A percentile compares a stretch with the other conserved stretches of the same genome.
These are phyloP conservation scores for Chlorella vulgaris DNA, from an alignment of 139 green algal species.

Conservation along the genomic window DNA sequence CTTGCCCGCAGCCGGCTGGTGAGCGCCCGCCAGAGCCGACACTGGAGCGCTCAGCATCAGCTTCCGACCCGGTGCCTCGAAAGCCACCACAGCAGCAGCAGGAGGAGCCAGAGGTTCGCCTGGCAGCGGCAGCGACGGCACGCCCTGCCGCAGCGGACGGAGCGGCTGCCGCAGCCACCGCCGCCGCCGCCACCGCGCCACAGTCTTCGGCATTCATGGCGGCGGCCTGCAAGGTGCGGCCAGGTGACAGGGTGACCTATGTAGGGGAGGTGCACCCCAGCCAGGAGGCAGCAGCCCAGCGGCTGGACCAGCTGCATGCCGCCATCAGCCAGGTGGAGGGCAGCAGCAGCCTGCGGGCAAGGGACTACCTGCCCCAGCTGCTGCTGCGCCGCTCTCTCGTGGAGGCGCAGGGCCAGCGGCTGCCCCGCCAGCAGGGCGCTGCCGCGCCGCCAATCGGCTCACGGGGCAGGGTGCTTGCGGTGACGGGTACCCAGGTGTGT, in stretches of 20 bases:
- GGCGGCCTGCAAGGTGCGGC: slow-evolving; percentile 3
- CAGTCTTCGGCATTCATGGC: neutral
- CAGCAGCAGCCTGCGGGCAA: neutral
- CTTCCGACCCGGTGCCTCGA: too few relatives aligned
- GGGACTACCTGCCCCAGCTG: slow-evolving; percentile 32
- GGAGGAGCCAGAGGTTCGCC: too few relatives aligned
- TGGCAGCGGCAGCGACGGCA: neutral
- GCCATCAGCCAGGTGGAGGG: slow-evolving; percentile 19
- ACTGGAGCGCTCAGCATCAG: too few relatives aligned
- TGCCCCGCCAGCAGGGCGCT: neutral
- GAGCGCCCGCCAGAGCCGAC: too few relatives aligned
- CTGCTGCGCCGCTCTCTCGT: slow-evolving; percentile 21
- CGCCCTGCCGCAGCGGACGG: neutral
- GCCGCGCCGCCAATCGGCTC: slow-evolving; percentile 29
- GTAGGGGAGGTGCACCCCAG: slow-evolving; percentile 5
- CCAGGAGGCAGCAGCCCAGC: neutral
- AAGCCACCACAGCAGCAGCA: too few relatives aligned
- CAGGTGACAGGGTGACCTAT: slow-evolving; percentile 14
- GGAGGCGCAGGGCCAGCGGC: neutral
- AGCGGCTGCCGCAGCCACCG: too few relatives aligned
- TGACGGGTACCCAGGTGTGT: neutral
- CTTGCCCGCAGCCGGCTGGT: too few relatives aligned
- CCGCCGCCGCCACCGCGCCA: neutral
- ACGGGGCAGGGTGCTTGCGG: slow-evolving; percentile 13
- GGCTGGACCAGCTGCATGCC: slow-evolving; percentile 22